These are phyloP conservation scores for Hortaea sp. DNA, from an alignment of 2,329 filamentous ascomycete genomes.

Conservation along the genomic window DNA sequence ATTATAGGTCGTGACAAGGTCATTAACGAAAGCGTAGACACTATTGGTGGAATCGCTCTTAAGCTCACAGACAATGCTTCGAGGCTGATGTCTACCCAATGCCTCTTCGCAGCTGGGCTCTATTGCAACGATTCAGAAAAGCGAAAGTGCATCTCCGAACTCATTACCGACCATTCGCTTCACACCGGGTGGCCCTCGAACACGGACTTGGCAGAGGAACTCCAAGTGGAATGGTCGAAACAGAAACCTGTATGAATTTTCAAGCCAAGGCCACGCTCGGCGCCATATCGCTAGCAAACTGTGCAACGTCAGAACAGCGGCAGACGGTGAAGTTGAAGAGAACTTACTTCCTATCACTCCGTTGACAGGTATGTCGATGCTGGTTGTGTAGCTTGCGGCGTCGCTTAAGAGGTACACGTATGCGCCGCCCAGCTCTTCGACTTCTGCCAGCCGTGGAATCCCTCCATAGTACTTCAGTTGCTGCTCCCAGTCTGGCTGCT, in stretches of 20 bases:
- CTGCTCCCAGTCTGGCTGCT: constrained; percentile 45
- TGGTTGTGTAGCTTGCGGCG: constrained; percentile 41
- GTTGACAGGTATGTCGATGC: constrained; percentile 40
- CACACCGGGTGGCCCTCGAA: constrained; percentile 34
- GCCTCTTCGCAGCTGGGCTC: constrained; percentile 33
- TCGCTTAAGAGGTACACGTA: constrained; percentile 49
- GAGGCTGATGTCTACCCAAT: constrained; percentile 36
- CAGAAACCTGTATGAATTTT: constrained; percentile 1
- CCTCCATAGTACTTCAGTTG: constrained; percentile 51
- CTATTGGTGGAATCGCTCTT: constrained; percentile 42
- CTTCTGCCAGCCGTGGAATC: constrained; percentile 44
- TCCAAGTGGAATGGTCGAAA: constrained; percentile 9
- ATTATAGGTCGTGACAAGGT: constrained; percentile 28
- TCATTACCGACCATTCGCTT: constrained; percentile 29
- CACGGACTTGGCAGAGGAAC: constrained; percentile 17
- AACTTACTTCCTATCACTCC: constrained; percentile 18
- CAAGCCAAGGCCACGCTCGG: constrained; percentile 4
- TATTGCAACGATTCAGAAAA: constrained; percentile 31
- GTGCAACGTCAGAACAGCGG: background rate
- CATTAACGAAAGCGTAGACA: constrained; percentile 39
- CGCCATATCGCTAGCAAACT: constrained; percentile 5
- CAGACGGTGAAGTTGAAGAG: background rate
- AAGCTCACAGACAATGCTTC: constrained; percentile 32
- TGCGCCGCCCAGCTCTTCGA: constrained; percentile 45
- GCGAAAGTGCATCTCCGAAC: constrained; percentile 27